These are phyloP conservation scores for Fusarium sp. DNA, from an alignment of 2,329 filamentous ascomycete genomes.

Conservation along the genomic window DNA sequence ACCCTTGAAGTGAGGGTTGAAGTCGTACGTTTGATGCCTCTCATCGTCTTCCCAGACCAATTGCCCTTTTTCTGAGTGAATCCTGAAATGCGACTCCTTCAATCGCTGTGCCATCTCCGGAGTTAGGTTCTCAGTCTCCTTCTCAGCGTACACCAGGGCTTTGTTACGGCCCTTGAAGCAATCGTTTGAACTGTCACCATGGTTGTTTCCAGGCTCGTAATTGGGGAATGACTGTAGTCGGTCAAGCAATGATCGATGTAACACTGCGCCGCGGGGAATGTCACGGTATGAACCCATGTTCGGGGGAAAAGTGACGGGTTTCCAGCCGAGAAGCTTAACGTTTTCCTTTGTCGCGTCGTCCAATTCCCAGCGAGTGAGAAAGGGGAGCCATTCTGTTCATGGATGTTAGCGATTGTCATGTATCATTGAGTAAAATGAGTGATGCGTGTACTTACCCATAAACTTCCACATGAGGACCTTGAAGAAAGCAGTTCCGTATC, in stretches of 20 bases:
- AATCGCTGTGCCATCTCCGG: background rate
- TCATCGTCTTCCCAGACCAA: conserved; percentile 17
- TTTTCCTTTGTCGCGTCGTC: conserved; percentile 27
- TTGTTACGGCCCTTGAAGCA: conserved; percentile 46
- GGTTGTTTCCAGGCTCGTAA: conserved; percentile 52
- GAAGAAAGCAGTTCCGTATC: conserved; percentile 52
- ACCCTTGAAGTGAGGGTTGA: conserved; percentile 25
- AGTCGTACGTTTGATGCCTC: conserved; percentile 36
- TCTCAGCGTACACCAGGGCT: conserved; percentile 15
- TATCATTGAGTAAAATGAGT: background rate
- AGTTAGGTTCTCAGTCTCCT: background rate
- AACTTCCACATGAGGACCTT: conserved; percentile 57
- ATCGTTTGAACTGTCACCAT: conserved; percentile 38
- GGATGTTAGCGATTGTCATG: background rate
- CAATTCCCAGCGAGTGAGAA: conserved; percentile 56
- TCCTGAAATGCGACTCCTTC: conserved; percentile 19
- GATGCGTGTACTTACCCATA: conserved; percentile 51
- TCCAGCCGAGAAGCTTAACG: conserved; percentile 29
- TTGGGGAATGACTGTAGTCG: conserved; percentile 46
- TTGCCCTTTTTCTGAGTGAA: conserved; percentile 1
- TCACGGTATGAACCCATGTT: conserved; percentile 53
- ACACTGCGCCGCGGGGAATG: conserved; percentile 53
- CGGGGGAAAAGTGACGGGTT: conserved; percentile 51
- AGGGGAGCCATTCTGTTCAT: conserved; percentile 52
- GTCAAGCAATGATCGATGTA: conserved; percentile 54